Base-by-base conservation (phyloP, 1,284 basidiomycete species). In the Cryptococcus sp. region DNA sequence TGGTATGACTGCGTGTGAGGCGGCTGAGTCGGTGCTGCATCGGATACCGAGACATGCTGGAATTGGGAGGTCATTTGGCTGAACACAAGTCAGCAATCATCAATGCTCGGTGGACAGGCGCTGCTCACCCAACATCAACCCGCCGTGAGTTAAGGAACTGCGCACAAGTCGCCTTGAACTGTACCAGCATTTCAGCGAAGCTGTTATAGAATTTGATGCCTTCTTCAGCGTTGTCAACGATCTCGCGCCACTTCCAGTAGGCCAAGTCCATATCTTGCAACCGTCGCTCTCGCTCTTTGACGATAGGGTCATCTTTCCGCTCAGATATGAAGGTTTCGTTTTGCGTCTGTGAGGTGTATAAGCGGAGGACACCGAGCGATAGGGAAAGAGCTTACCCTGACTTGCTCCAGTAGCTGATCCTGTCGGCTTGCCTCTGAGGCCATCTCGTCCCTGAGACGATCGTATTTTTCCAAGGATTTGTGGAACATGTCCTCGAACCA, bases 151-250 rank as follows among this genome's bases (percentile, higher is more conserved):
- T 83, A 43, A 85, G 84, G 87, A 89, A 93, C 20, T 83, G 82
- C 65, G 85, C 85, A 72, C 90, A 93, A 1, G 82, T 81, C 57
- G 88, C 87, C 70, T 86, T 88, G 79, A 93, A 90, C 61, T 87
- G 83, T 8, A 82, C 78, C 2, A 93, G 77, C 47, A 92, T 85
- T 13, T 82, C 83, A 3, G 85, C 83, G 55, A 95, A 83, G 66
- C 88, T 86, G 61, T 91, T 90, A 73, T 95, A 93, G 70, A 94
- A 94, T 87, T 92, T 88, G 65, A 91, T 83, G 1, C 94, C 94
- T 73, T 97, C 93, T 52, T 90, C 87, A 13, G 95, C 81, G 73
- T 97, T 93, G 54, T 86, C 85, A 1, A 82, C 82, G 17, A 96
- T 89, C 76, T 97, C 93, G 50, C 85, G 83, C 78, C 94, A 96